Conservation (phyloP, 352 stramenopile species). For the Globisporangium perplexum region DNA sequence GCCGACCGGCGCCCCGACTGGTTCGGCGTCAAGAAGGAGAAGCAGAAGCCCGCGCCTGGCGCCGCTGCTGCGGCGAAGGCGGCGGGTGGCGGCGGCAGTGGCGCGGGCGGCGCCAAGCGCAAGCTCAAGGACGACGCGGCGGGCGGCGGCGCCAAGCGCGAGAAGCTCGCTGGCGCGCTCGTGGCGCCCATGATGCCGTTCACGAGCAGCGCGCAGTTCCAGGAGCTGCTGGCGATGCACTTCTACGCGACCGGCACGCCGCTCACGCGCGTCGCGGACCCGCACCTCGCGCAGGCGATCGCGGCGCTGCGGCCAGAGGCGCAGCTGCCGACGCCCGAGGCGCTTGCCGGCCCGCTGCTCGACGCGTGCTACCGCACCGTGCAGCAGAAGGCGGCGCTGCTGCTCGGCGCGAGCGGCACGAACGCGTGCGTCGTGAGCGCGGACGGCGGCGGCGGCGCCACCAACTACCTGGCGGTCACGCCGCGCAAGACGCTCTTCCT, state of each 20-base stretch:
- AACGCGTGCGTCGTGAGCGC: background rate
- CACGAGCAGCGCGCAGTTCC: background rate
- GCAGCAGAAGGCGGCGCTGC: background rate
- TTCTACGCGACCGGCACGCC: slow-evolving; percentile 1
- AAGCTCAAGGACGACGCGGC: background rate
- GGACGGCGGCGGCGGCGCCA: background rate
- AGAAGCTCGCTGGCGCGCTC: background rate
- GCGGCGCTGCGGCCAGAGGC: slow-evolving; percentile 1
- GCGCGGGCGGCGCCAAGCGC: background rate
- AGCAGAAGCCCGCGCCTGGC: background rate
- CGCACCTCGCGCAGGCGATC: slow-evolving; percentile 1
- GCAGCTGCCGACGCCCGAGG: slow-evolving; percentile 1
- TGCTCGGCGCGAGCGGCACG: background rate
- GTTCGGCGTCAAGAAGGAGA: slow-evolving; percentile 4
- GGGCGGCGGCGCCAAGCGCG: background rate
- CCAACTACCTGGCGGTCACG: background rate
- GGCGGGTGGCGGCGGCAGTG: background rate
- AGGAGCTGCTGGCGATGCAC: slow-evolving; percentile 2
- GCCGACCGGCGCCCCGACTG: slow-evolving; percentile 1
- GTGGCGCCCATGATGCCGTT: background rate
- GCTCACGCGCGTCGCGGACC: slow-evolving; percentile 1
- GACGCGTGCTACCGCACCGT: background rate
- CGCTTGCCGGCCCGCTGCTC: background rate
- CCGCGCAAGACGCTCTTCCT: slow-evolving; percentile 5
- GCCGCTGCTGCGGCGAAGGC: background rate